Conservation (phyloP, 2,329 filamentous ascomycete genomes). For the Calonectria hawksworthii region DNA sequence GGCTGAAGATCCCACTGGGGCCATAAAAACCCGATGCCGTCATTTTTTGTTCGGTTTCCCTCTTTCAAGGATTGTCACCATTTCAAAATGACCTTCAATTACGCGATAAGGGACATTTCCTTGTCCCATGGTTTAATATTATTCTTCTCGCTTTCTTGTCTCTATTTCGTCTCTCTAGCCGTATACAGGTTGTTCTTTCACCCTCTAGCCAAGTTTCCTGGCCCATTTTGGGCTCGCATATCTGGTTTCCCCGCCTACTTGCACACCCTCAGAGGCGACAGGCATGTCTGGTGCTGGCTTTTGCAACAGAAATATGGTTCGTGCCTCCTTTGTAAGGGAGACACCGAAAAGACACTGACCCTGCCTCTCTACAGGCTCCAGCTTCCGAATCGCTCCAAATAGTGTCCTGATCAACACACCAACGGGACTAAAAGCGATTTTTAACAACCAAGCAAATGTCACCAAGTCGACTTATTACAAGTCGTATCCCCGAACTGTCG, state of each 20-base stretch:
- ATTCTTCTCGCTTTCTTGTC: background rate
- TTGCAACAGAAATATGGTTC: conserved; percentile 39
- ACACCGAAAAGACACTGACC: background rate
- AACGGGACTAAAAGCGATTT: conserved; percentile 33
- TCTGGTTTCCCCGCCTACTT: conserved; percentile 36
- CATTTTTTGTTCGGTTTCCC: background rate
- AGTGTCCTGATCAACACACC: conserved; percentile 39
- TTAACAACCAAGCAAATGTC: conserved; percentile 39
- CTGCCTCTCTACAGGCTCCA: conserved; percentile 21
- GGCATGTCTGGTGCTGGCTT: conserved; percentile 37
- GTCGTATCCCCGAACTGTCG: conserved; percentile 28
- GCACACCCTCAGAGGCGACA: conserved; percentile 35
- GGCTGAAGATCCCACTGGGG: background rate
- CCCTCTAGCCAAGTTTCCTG: conserved; percentile 65
- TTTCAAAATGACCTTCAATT: background rate
- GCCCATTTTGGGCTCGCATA: conserved; percentile 67
- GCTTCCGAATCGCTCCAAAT: conserved; percentile 36
- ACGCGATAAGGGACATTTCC: background rate
- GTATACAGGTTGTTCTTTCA: conserved; percentile 59
- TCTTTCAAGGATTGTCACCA: too few relatives aligned
- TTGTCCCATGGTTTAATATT: background rate
- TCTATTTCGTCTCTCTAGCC: background rate
- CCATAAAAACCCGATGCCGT: background rate
- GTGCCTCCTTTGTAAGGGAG: background rate
- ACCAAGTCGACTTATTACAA: conserved; percentile 41